phyloP scores from a whole-genome alignment of 768 basidiomycete genomes.

The Mycena vulgaris region DNA sequence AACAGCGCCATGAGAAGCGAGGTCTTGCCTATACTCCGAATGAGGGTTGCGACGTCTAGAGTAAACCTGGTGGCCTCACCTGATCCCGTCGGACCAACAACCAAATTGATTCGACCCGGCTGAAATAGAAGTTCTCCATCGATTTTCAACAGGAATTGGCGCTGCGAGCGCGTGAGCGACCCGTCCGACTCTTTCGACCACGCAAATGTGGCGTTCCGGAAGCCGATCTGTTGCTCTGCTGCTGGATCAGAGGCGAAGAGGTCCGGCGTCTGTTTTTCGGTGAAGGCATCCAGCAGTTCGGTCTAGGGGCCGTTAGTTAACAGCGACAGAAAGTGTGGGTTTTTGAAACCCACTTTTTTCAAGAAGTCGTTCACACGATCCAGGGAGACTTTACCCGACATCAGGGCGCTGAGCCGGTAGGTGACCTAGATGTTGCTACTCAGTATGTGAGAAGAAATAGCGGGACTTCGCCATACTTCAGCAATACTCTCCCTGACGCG shows the following conservation, averaged over 20 bases:
- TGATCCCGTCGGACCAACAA: slow-evolving; percentile 70
- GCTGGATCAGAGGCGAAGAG: slow-evolving; percentile 45
- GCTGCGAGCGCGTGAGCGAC: slow-evolving; percentile 55
- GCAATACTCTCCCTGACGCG: background rate
- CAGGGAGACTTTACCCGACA: slow-evolving; percentile 73
- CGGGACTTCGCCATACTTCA: slow-evolving; percentile 38
- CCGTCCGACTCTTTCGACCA: slow-evolving; percentile 59
- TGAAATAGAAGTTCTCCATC: slow-evolving; percentile 66
- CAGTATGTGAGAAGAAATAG: slow-evolving; percentile 51
- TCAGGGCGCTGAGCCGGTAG: background rate
- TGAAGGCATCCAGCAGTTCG: slow-evolving; percentile 59
- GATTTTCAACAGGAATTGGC: slow-evolving; percentile 65
- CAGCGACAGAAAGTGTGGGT: slow-evolving; percentile 67
- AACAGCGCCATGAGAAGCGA: slow-evolving; percentile 73
- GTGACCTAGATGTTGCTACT: slow-evolving; percentile 10
- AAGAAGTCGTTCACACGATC: slow-evolving; percentile 65
- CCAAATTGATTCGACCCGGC: slow-evolving; percentile 66
- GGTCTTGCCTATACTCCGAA: slow-evolving; percentile 66
- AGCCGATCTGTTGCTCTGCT: slow-evolving; percentile 57
- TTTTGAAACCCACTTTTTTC: slow-evolving; percentile 55
- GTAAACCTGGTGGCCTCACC: slow-evolving; percentile 26
- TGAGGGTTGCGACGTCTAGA: slow-evolving; percentile 29
- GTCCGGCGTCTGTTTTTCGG: background rate
- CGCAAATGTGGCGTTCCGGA: slow-evolving; percentile 68
- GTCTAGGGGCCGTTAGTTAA: slow-evolving; percentile 45